Percentiles rank a stretch among this genome's conserved stretches.
These are phyloP conservation scores for Exophiala calicioides DNA, from an alignment of 2,329 filamentous ascomycete species.

Conservation along the genomic window DNA sequence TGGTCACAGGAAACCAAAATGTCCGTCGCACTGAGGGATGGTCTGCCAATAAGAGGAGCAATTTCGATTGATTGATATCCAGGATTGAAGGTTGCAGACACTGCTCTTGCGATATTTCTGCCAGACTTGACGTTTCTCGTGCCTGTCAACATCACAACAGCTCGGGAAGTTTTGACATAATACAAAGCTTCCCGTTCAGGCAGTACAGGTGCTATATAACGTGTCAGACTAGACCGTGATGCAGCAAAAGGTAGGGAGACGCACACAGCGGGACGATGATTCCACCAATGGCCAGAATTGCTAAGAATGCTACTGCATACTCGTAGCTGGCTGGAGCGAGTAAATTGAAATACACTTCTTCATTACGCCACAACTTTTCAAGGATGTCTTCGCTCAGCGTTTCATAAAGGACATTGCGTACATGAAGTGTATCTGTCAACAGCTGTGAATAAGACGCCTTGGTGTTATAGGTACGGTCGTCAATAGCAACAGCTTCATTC, in stretches of 20 bases:
- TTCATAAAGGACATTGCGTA: no score
- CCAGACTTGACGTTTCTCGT: not conserved
- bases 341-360: slow-evolving; percentile 45
- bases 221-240: no score
- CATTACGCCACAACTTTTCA: no score
- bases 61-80: no score
- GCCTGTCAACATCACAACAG: not conserved
- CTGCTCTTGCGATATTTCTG: not conserved
- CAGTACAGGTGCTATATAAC: slow-evolving; percentile 26
- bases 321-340: slow-evolving; percentile 50
- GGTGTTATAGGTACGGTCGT: no score
- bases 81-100: slow-evolving; percentile 4
- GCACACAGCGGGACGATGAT: slow-evolving; percentile 47
- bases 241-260: no score
- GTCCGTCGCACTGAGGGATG: no score
- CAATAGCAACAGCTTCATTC: no score
- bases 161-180: slow-evolving; percentile 20
- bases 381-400: no score
- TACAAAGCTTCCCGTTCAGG: slow-evolving; percentile 33
- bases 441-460: no score
- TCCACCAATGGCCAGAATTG: slow-evolving; percentile 48
- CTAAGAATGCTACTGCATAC: slow-evolving; percentile 49
- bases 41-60: no score
- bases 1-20: slow-evolving; percentile 31
- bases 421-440: no score